Percentiles rank a stretch among this genome's conserved stretches.
Conservation (phyloP, 345 rosid species). For the Acer saccharum region DNA sequence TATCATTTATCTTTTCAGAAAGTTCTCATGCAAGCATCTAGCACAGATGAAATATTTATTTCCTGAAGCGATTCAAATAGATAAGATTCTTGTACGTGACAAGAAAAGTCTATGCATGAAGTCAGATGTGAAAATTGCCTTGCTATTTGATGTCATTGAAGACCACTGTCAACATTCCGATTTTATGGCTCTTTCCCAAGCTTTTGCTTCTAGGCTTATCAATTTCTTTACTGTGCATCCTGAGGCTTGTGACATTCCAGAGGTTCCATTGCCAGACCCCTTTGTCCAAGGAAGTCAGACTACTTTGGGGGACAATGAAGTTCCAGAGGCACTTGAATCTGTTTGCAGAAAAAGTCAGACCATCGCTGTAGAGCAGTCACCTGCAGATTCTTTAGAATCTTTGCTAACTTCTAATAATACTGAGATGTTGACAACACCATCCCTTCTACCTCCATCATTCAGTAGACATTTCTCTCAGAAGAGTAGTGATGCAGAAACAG, state of each 20-base stretch:
- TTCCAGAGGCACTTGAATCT: conserved; percentile 16
- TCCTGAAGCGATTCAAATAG: conserved; percentile 45
- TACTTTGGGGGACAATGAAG: conserved; percentile 12
- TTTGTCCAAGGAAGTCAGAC: conserved; percentile 23
- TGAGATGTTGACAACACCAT: conserved; percentile 20
- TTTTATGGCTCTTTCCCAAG: conserved; percentile 35
- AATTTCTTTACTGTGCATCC: conserved; percentile 36
- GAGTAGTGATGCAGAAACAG: conserved; percentile 18
- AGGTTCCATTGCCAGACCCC: conserved; percentile 39
- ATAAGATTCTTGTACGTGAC: conserved; percentile 49
- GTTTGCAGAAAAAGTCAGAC: conserved; percentile 4
- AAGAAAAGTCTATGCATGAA: conserved; percentile 46
- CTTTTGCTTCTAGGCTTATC: conserved; percentile 40
- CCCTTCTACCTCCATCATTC: conserved; percentile 29
- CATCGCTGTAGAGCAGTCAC: conserved; percentile 10
- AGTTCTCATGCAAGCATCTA: conserved; percentile 37
- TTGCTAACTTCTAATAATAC: conserved; percentile 16
- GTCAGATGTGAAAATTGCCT: conserved; percentile 41
- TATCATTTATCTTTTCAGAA: conserved; percentile 28
- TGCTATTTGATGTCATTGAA: conserved; percentile 38
- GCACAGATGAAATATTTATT: conserved; percentile 52
- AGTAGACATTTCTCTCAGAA: conserved; percentile 36
- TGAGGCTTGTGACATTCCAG: conserved; percentile 46
- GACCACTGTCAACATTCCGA: conserved; percentile 40
- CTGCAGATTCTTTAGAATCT: conserved; percentile 8